Evolutionary conservation across 176 grass and related monocot species (phyloP).

Genomic region (Typha latifolia): DNA sequence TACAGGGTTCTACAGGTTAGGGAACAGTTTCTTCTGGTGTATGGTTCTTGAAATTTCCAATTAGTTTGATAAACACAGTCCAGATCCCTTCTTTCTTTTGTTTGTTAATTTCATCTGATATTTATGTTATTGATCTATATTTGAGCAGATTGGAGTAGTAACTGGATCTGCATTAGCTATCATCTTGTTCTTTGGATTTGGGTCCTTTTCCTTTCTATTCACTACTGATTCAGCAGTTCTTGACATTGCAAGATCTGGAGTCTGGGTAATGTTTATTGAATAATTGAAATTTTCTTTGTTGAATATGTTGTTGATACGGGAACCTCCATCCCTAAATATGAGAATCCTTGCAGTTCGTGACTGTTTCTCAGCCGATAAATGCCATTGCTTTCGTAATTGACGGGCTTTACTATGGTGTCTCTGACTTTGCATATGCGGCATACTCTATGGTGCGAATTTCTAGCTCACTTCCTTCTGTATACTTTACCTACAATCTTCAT

Average conservation of each 20-base stretch:
- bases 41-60: background rate
- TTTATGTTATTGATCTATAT: slow-evolving; percentile 8
- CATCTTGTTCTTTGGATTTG: slow-evolving; percentile 68
- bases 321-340: background rate
- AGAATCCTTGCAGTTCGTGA: slow-evolving; percentile 57
- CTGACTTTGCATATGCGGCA: slow-evolving; percentile 76
- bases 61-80: background rate
- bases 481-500: background rate
- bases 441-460: slow-evolving; percentile 57
- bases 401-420: slow-evolving; percentile 88
- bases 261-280: slow-evolving; percentile 51
- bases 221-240: slow-evolving; percentile 66
- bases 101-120: slow-evolving; percentile 2
- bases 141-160: slow-evolving; percentile 52
- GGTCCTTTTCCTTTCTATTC: slow-evolving; percentile 53
- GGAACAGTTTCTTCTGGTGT: too few relatives aligned
- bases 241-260: slow-evolving; percentile 49
- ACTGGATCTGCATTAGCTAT: slow-evolving; percentile 52
- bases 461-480: background rate
- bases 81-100: background rate
- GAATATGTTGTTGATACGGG: background rate
- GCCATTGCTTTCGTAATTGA: slow-evolving; percentile 78
- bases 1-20: slow-evolving; percentile 68
- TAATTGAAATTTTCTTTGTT: background rate
- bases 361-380: slow-evolving; percentile 79